Evolutionary conservation across 2,329 filamentous ascomycete genomes (phyloP).

Genomic region (Colletotrichum brevisporum): DNA sequence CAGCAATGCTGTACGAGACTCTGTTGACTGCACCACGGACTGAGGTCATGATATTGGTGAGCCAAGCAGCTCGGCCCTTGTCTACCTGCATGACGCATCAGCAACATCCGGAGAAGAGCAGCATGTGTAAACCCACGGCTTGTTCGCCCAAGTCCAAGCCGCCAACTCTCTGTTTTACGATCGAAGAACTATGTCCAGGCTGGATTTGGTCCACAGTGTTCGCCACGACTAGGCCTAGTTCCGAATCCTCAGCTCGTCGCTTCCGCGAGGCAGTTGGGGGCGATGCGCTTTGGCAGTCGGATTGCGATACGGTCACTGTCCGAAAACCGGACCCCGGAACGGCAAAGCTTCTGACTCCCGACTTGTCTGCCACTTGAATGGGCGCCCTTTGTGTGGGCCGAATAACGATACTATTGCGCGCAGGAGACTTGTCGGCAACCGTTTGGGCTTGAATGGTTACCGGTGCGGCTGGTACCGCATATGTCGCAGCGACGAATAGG

Average conservation of each 20-base stretch:
- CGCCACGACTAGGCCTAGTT: conserved; percentile 49
- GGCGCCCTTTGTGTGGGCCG: background rate
- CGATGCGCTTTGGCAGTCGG: background rate
- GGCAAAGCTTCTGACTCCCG: background rate
- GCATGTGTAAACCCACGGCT: no score
- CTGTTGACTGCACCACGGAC: conserved; percentile 37
- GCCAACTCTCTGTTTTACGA: no score
- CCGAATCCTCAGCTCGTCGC: conserved; percentile 48
- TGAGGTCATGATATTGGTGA: conserved; percentile 39
- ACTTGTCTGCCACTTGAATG: background rate
- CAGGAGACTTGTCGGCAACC: background rate
- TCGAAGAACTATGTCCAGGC: no score
- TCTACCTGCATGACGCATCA: background rate
- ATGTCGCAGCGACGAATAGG: background rate
- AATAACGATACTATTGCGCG: background rate
- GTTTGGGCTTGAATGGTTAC: background rate
- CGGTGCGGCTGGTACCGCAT: background rate
- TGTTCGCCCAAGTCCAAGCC: no score
- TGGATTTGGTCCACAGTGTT: background rate
- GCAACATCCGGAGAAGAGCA: background rate
- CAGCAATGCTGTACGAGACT: conserved; percentile 36
- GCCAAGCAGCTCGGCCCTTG: conserved; percentile 21
- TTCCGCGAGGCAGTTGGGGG: conserved; percentile 43
- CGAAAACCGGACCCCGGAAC: background rate
- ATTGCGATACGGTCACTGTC: background rate